Percentiles rank a stretch among this genome's conserved stretches.
phyloP scores from a whole-genome alignment of 2,329 filamentous ascomycete genomes.

The Didymella pinodella region DNA sequence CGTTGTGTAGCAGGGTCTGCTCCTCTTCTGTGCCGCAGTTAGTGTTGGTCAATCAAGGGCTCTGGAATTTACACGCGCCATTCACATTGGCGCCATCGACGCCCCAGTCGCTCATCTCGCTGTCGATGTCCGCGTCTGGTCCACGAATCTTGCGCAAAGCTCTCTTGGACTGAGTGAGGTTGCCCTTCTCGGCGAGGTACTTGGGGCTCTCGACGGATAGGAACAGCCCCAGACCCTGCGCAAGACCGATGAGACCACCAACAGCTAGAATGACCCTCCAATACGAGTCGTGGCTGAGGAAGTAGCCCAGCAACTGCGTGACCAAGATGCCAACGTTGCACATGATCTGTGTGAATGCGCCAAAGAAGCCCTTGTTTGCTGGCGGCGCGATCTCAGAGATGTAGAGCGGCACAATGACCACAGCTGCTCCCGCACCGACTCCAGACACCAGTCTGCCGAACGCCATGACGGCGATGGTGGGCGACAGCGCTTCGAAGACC shows the following conservation, averaged over 20 bases:
- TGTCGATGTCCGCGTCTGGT: conserved; percentile 69
- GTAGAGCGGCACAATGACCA: conserved; percentile 93
- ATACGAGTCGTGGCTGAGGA: conserved; percentile 77
- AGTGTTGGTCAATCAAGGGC: conserved; percentile 9
- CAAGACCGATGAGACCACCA: conserved; percentile 71
- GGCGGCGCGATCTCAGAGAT: conserved; percentile 87
- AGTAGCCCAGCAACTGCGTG: conserved; percentile 85
- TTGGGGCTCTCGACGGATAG: conserved; percentile 82
- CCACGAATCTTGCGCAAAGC: conserved; percentile 81
- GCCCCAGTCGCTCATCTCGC: conserved; percentile 69
- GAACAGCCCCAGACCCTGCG: conserved; percentile 74
- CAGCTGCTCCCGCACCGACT: conserved; percentile 83
- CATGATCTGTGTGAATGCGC: conserved; percentile 86
- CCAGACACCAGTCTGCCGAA: conserved; percentile 82
- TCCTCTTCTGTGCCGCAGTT: conserved; percentile 64
- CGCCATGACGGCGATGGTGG: conserved; percentile 71
- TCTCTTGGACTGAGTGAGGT: conserved; percentile 67
- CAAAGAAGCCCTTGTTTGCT: conserved; percentile 77
- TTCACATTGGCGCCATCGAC: conserved; percentile 39
- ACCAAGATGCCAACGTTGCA: conserved; percentile 89
- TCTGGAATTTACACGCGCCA: conserved; percentile 28
- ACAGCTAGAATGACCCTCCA: conserved; percentile 86
- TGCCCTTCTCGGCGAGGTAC: conserved; percentile 77
- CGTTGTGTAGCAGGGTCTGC: conserved; percentile 69
- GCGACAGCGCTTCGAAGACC: conserved; percentile 74